These are phyloP conservation scores for Alternaria alternata DNA, from an alignment of 2,329 filamentous ascomycete species.

Conservation along the genomic window DNA sequence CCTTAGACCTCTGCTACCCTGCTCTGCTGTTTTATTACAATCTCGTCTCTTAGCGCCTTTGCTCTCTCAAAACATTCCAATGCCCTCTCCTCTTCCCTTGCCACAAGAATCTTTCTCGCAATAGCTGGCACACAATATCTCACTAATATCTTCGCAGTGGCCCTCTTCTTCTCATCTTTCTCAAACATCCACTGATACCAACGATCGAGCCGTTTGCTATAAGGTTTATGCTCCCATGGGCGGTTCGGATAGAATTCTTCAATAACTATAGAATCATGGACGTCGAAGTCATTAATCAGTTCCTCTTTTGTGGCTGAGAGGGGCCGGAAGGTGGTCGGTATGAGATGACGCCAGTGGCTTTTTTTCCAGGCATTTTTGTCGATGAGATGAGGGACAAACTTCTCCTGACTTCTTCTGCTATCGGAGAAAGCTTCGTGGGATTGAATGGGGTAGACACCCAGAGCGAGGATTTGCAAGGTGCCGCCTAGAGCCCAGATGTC, in stretches of 20 bases:
- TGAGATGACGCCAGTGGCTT: constrained; percentile 3
- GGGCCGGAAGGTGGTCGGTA: constrained; percentile 22
- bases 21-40: not conserved
- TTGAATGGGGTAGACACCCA: constrained; percentile 18
- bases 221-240: constrained; percentile 12
- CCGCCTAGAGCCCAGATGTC: constrained; percentile 39
- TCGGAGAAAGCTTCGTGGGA: constrained; percentile 11
- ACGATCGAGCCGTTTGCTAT: constrained; percentile 15
- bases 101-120: constrained; percentile 8
- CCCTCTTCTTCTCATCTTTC: not conserved
- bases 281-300: constrained; percentile 8
- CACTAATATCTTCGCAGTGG: constrained; percentile 2
- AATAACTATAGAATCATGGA: not conserved
- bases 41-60: not conserved
- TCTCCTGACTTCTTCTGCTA: not conserved
- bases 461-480: constrained; percentile 29
- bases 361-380: not conserved
- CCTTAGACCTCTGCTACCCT: not conserved
- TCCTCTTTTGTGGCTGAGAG: constrained; percentile 16
- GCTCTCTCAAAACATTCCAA: not conserved
- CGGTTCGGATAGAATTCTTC: not conserved
- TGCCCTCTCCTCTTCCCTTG: not conserved
- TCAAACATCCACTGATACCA: constrained; percentile 25
- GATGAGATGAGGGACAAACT: not conserved
- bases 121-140: not conserved